Evolutionary conservation across 2,329 filamentous ascomycete genomes (phyloP), one percentile per base, ranked within the genome.

Genomic region (Colletotrichum sp.): DNA sequence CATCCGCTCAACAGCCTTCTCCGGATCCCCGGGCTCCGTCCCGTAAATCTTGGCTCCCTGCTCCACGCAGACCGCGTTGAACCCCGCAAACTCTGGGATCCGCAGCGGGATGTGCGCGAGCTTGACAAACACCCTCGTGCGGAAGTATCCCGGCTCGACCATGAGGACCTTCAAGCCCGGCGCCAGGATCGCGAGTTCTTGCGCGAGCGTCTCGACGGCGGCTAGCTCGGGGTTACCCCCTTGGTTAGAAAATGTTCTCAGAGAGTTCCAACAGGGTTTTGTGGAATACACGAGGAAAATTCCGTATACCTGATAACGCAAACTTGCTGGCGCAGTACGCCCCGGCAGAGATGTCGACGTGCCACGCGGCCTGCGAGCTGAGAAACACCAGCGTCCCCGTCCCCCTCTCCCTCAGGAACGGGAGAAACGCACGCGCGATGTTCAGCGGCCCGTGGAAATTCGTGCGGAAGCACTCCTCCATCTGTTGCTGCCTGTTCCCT

Each of bases 1-100:
- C 83, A 91, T 90, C 0, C 85, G 85, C 26, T 85, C 82, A 2
- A 87, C 88, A 4, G 85, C 89, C 79, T 91, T 89, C 0, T 78
- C 77, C 5, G 89, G 87, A 74, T 92, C 89, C 5, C 90, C 89
- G 2, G 86, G 85, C 67, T 90, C 60, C 43, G 71, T 71, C n/a
- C 67, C 71, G 32, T 15, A 18, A 28, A 71, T 57, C 48, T 24
- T 15, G 18, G 18, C 21, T 10, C 26, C 67, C 21, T 16, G n/a
- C 26, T 34, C 60, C 26, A 10, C 21, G 16, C 32, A 28, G 9
- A 28, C 58, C 18, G 58, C 72, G 9, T 61, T 38, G 48, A 65
- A n/a, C 10, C 15, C 38, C 5, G 48, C 30, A 26, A 60, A 60
- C 28, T 65, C 67, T 5, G 67, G 34, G 16, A 71, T 26, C 16